Base-by-base conservation (phyloP, 2,329 filamentous ascomycete genomes). In the Apiospora pterosperma region DNA sequence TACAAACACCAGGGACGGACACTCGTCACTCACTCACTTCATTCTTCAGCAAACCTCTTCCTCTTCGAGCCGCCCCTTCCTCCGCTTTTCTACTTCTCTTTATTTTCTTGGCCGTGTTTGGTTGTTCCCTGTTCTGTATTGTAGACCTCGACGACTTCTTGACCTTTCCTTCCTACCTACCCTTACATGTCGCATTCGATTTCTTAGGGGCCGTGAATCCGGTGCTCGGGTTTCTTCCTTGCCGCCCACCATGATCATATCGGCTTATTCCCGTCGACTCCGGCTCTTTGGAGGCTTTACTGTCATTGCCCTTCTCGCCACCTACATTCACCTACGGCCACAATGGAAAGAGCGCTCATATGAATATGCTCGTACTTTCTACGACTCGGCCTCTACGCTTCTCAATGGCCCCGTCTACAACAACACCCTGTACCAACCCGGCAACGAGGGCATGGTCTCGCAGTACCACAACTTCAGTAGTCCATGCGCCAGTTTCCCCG, bases 401-500 rank as follows among this genome's bases (percentile, higher is more conserved):
- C 69, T 76, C 62, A 68, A 65, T 36, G 59, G 48, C 19, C 10
- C 59, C 7, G 72, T 77, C 62, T 77, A 77, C 68, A 77, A 80
- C 69, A 80, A 77, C 65, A 79, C 79, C 8, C 72, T 79, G 36
- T 78, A 78, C 67, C 74, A 74, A 60, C 69, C 74, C 39, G 78
- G 75, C 52, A 77, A 74, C 65, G 73, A 76, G 63, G 69, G 69
- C 25, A 66, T 69, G 59, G 74, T 79, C 42, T 68, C 76, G 28
- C 69, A 74, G 58, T 75, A 75, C 42, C 78, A 75, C 62, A 78
- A 79, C 68, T 76, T 78, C 42, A 76, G 70, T 65, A 67, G 70
- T 19, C 72, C 75, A 1, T 84, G 82, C 69, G 72, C 75, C 52
- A 74, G 74, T 65, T 80, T 84, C 62, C 80, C 81, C 12, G 69